Conservation (phyloP, 345 rosid genomes). For the Trapa incisa region DNA sequence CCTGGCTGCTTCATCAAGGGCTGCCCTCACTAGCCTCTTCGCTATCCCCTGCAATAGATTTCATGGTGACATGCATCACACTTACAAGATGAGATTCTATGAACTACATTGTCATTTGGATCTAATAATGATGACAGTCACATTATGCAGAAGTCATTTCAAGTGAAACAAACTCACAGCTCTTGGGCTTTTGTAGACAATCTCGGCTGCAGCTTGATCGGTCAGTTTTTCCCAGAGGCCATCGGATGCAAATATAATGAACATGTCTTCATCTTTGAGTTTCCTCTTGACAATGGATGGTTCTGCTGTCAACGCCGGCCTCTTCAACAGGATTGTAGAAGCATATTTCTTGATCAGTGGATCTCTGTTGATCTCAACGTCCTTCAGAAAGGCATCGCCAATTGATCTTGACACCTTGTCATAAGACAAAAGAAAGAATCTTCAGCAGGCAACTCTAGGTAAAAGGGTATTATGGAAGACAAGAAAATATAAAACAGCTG, state of each 20-base stretch:
- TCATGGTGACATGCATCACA: background rate
- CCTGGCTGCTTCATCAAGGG: constrained; percentile 56
- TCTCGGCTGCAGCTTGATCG: constrained; percentile 76
- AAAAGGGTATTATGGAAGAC: background rate
- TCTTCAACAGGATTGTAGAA: constrained; percentile 55
- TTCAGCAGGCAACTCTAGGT: background rate
- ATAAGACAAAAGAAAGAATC: background rate
- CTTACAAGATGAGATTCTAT: background rate
- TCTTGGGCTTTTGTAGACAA: constrained; percentile 78
- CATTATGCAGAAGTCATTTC: background rate
- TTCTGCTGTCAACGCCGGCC: constrained; percentile 83
- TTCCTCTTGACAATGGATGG: constrained; percentile 67
- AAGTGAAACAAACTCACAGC: constrained; percentile 47
- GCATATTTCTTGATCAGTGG: constrained; percentile 73
- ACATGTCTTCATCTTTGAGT: constrained; percentile 62
- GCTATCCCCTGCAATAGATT: constrained; percentile 51
- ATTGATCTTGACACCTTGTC: constrained; percentile 92
- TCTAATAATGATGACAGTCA: background rate
- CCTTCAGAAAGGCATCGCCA: constrained; percentile 88
- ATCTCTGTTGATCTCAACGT: constrained; percentile 73
- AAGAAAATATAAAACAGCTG: no score
- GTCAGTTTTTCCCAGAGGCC: constrained; percentile 98
- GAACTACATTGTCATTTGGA: background rate
- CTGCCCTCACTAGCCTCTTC: constrained; percentile 50
- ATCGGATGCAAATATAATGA: constrained; percentile 93